phyloP scores from a whole-genome alignment of 805 yeast genomes.

The Kuraishia floccosa region DNA sequence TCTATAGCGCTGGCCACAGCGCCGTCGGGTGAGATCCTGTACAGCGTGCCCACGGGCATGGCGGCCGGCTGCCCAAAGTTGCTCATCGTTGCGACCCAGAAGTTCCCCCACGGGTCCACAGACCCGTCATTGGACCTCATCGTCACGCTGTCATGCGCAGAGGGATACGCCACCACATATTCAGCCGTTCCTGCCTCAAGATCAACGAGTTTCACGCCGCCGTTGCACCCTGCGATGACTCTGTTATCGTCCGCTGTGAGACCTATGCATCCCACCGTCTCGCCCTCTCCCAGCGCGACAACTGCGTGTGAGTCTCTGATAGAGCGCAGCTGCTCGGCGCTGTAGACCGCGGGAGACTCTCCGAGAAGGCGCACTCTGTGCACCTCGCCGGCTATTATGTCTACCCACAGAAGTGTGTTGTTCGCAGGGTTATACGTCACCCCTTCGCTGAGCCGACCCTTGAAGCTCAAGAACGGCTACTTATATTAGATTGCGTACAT shows the following conservation, averaged over 20 bases:
- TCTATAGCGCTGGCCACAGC: conserved; percentile 21
- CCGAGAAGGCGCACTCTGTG: conserved; percentile 19
- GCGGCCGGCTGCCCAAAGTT: conserved; percentile 12
- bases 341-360: conserved; percentile 9
- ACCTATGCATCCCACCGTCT: conserved; percentile 62
- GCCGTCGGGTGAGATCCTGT: conserved; percentile 24
- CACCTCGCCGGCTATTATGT: conserved; percentile 28
- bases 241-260: conserved; percentile 45
- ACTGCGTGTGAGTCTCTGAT: conserved; percentile 22
- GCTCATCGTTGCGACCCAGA: conserved; percentile 77
- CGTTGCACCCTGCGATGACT: conserved; percentile 49
- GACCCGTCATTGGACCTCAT: conserved; percentile 77
- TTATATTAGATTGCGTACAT: neutral
- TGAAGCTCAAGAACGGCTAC: conserved; percentile 14
- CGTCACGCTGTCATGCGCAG: conserved; percentile 10
- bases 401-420: conserved; percentile 39
- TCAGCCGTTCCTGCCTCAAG: no score
- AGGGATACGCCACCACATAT: no score
- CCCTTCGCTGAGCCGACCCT: conserved; percentile 52
- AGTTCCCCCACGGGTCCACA: conserved; percentile 64
- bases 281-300: conserved; percentile 23
- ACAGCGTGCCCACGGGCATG: conserved; percentile 43
- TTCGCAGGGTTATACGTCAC: conserved; percentile 48
- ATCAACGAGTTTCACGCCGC: conserved; percentile 50
- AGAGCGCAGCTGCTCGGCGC: conserved; percentile 11